Percentiles rank a stretch among this genome's conserved stretches.
Conservation (phyloP, 345 rosid species). For the Melaleuca alternifolia region DNA sequence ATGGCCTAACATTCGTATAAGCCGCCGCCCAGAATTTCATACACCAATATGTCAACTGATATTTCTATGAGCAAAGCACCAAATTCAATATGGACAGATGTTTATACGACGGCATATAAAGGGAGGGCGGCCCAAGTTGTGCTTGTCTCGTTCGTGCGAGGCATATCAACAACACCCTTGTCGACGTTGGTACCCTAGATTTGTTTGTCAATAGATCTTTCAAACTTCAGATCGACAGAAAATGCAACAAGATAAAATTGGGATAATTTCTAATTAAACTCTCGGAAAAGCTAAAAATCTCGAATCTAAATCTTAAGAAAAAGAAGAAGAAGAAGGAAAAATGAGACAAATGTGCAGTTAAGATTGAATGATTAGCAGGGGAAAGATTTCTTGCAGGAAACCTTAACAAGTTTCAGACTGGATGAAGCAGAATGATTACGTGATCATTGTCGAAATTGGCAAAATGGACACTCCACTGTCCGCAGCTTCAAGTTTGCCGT, state of each 20-base stretch:
- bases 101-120: neutral
- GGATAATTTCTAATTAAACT: neutral
- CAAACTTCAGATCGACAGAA: neutral
- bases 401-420: neutral
- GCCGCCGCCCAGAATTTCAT: neutral
- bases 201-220: neutral
- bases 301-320: neutral
- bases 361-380: neutral
- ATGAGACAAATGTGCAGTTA: neutral
- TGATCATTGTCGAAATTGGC: neutral
- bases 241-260: neutral
- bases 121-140: neutral
- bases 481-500: neutral
- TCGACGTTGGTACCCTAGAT: neutral
- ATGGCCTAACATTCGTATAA: neutral
- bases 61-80: neutral
- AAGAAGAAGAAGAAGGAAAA: neutral
- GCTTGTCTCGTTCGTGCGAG: neutral
- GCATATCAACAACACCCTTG: neutral
- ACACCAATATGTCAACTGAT: neutral
- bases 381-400: neutral
- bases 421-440: neutral
- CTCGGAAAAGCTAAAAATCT: neutral
- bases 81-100: neutral
- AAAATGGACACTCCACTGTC: neutral